phyloP scores from a whole-genome alignment of 2,329 filamentous ascomycete species.

The Xylaria sp. region DNA sequence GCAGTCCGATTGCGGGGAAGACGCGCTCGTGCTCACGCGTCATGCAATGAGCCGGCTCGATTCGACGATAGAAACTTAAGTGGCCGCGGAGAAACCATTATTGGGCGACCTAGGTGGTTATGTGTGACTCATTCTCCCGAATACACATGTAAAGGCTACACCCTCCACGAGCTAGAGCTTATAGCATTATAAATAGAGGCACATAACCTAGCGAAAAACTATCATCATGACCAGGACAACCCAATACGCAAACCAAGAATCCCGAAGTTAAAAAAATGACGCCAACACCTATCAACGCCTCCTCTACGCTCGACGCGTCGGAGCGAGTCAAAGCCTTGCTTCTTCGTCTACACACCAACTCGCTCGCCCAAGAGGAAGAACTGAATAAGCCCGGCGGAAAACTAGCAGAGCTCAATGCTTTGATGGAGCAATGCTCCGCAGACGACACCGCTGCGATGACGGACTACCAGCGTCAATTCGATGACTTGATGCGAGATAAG shows the following conservation, averaged over 20 bases:
- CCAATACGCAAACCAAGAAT: neutral
- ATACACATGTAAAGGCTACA: neutral
- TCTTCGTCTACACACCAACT: conserved; percentile 25
- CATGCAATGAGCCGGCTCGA: neutral
- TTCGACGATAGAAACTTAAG: neutral
- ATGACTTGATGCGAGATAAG: conserved; percentile 34
- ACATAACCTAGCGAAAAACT: neutral
- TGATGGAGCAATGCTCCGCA: neutral
- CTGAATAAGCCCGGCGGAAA: conserved; percentile 20
- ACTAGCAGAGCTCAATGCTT: conserved; percentile 4
- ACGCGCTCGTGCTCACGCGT: neutral
- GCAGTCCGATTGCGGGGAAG: neutral
- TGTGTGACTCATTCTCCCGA: neutral
- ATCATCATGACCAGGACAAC: neutral
- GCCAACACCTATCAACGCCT: conserved; percentile 14
- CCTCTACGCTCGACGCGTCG: conserved; percentile 29
- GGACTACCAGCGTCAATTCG: conserved; percentile 27
- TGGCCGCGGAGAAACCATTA: neutral
- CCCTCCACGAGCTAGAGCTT: neutral
- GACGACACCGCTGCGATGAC: conserved; percentile 13
- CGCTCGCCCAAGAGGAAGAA: conserved; percentile 29
- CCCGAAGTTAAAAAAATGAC: conserved; percentile 14
- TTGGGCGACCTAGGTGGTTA: neutral
- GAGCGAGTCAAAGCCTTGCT: conserved; percentile 29
- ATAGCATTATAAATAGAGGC: neutral